These are phyloP conservation scores for Trametes villosa DNA, from an alignment of 768 basidiomycete species.

Conservation along the genomic window DNA sequence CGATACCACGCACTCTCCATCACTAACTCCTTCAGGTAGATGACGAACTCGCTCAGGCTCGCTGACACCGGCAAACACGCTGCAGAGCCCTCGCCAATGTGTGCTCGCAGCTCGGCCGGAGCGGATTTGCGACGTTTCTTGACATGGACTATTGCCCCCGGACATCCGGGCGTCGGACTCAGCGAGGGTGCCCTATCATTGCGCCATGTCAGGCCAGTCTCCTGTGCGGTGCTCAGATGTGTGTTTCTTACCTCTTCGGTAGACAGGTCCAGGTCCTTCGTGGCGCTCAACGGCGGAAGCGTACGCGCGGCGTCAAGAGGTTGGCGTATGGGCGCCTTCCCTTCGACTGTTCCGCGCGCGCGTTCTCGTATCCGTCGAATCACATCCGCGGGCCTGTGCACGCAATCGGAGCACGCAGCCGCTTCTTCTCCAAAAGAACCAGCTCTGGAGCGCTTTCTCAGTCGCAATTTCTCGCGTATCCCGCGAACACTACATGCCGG, in stretches of 20 bases:
- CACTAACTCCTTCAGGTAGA: too few species aligned
- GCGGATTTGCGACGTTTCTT: neutral
- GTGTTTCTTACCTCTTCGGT: neutral
- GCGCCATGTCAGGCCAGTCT: neutral
- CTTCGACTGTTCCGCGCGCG: neutral
- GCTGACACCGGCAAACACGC: neutral
- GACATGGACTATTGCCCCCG: neutral
- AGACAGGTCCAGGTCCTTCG: slow-evolving; percentile 1
- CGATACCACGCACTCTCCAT: neutral
- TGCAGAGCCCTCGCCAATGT: neutral
- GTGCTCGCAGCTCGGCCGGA: neutral
- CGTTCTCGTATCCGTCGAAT: neutral
- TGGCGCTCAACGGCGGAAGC: slow-evolving; percentile 5
- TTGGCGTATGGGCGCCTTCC: neutral
- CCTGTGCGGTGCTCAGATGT: neutral
- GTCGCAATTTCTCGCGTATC: slow-evolving; percentile 1
- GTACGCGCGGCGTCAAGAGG: neutral
- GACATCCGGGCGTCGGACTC: slow-evolving; percentile 12
- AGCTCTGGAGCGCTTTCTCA: neutral
- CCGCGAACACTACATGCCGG: neutral
- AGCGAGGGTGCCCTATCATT: neutral
- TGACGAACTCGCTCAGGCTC: too few species aligned
- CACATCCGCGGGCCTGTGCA: neutral
- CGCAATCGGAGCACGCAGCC: neutral
- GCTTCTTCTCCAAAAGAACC: neutral